phyloP scores from a whole-genome alignment of 768 basidiomycete genomes.

The Pholiota conissans region DNA sequence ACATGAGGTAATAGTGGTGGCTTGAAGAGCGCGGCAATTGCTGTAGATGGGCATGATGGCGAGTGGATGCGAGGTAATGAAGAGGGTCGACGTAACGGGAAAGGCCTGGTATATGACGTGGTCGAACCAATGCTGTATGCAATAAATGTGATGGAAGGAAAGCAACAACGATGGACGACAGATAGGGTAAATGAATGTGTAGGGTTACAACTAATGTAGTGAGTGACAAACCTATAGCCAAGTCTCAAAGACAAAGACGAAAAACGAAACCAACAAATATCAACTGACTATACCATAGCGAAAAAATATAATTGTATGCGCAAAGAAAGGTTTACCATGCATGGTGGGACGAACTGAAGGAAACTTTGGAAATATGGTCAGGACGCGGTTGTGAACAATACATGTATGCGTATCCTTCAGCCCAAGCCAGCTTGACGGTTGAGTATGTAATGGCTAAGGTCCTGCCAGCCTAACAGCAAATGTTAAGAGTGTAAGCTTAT shows the following conservation, averaged over 20 bases:
- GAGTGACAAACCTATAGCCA: background rate
- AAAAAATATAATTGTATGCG: background rate
- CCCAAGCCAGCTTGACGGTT: slow-evolving; percentile 71
- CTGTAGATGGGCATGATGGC: background rate
- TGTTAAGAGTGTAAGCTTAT: background rate
- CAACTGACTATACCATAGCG: background rate
- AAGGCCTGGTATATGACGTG: background rate
- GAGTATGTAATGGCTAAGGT: slow-evolving; percentile 72
- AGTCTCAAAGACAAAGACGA: background rate
- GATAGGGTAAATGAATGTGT: background rate
- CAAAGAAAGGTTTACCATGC: background rate
- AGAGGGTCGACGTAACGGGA: background rate
- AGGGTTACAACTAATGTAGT: slow-evolving; percentile 6
- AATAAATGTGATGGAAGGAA: background rate
- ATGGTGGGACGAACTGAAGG: background rate
- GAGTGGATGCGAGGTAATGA: background rate
- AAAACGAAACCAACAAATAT: too few relatives aligned
- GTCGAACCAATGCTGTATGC: background rate
- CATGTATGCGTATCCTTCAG: background rate
- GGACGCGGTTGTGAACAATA: background rate
- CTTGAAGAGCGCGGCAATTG: background rate
- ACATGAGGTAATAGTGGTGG: background rate
- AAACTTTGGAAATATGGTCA: background rate
- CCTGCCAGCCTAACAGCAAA: slow-evolving; percentile 68
- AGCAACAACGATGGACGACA: slow-evolving; percentile 6